Evolutionary conservation across 257 asterid genomes (phyloP), one percentile per base, ranked within the genome.

Genomic region (Penstemon eatonii): DNA sequence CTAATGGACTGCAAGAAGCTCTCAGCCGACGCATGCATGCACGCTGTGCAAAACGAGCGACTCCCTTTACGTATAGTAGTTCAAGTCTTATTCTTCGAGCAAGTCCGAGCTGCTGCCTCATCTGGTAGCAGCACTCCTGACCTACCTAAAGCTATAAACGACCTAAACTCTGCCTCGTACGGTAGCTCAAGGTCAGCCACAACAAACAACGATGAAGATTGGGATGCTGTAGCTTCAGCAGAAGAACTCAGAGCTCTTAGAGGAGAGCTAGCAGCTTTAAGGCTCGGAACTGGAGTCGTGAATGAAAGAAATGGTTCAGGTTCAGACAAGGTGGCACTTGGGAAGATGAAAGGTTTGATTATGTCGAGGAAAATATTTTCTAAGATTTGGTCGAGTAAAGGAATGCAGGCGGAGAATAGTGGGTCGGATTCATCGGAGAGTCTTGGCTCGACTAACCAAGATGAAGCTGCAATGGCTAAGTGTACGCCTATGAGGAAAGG

Each of bases 101-200:
- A 93, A 73, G 98, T 86, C 6, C 85, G 96, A 5, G 96, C 96
- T 0, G 81, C 96, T n/a, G 96, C 96, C 19, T 76, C 95, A 1
- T 93, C 97, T 0, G 98, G 98, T 3, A 88, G 98, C 85, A 86
- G 89, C 86, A 93, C 98, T 0, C 98, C 98, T 0, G 97, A 93
- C 59, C 95, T 93, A 0, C 98, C 97, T 0, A 86, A 83, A 73
- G 89, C 87, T 40, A 84, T 90, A 56, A 88, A 86, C 69, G 96
- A 90, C 77, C 92, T 90, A 43, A 93, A 81, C 78, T 66, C 79
- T 10, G 69, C 75, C 50, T 89, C 98, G 4, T 81, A 82, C 46
- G 89, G 98, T 46, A 90, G 97, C 75, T 86, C 98, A 3, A 77
- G 93, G 60, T 78, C 95, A 10, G 86, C 86, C 46, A 88, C 89